Conservation (phyloP, 2,329 filamentous ascomycete species). For the Sporothrix pseudoabietina region DNA sequence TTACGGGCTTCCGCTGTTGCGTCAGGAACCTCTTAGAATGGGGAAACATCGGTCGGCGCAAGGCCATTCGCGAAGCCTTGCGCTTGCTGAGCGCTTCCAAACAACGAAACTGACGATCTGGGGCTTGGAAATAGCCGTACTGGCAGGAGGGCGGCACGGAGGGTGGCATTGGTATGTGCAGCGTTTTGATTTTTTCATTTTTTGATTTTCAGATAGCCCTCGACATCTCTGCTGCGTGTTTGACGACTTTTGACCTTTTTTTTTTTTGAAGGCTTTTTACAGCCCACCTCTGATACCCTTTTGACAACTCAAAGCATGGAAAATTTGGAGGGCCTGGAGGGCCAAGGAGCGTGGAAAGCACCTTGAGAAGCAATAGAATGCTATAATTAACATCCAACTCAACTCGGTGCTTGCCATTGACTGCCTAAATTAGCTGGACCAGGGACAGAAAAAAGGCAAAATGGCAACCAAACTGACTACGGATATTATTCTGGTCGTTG, state of each 20-base stretch:
- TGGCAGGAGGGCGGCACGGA: background rate
- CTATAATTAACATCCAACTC: too few species aligned
- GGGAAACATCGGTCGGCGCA: background rate
- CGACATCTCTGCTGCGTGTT: background rate
- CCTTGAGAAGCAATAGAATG: too few species aligned
- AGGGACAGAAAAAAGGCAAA: too few species aligned
- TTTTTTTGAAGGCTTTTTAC: background rate
- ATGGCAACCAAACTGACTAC: too few species aligned
- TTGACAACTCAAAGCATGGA: background rate
- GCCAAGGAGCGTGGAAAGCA: too few species aligned
- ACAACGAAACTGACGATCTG: background rate
- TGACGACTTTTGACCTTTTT: background rate
- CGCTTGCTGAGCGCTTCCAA: background rate
- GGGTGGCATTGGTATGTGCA: background rate
- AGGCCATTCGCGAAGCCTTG: background rate
- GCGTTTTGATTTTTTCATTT: background rate
- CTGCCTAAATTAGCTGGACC: too few species aligned
- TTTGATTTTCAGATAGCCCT: too few species aligned
- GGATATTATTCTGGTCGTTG: too few species aligned
- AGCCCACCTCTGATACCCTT: background rate
- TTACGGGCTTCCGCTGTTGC: background rate
- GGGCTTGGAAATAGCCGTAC: background rate
- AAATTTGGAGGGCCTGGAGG: too few species aligned
- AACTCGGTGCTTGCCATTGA: background rate
- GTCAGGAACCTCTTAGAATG: background rate